Conservation (phyloP, 345 rosid species). For the Camelina laxa region DNA sequence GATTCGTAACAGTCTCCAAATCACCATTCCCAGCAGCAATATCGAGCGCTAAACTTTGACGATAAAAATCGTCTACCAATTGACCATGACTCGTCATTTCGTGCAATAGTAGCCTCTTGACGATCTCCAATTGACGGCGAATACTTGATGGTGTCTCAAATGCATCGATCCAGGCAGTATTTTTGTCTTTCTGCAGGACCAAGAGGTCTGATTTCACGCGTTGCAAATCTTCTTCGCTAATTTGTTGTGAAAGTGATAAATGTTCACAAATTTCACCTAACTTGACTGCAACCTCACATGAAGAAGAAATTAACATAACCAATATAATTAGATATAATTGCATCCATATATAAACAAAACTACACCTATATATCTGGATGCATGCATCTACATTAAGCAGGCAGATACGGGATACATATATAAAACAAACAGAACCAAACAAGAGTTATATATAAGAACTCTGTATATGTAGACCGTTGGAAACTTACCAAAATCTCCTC, state of each 20-base stretch:
- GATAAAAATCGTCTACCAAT: rapidly evolving
- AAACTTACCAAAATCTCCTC: not conserved
- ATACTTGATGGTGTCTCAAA: not conserved
- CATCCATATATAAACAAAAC: not conserved
- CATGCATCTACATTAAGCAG: not conserved
- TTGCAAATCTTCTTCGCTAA: not conserved
- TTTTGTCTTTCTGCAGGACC: not conserved
- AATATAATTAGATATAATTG: not conserved
- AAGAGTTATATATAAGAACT: not conserved
- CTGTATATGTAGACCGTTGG: not conserved
- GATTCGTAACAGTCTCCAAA: not conserved
- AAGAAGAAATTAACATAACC: not conserved
- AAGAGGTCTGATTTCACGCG: not conserved
- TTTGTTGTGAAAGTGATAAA: not conserved
- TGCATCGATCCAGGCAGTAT: not conserved
- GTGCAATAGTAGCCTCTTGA: slow-evolving; percentile 6
- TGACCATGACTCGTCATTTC: not conserved
- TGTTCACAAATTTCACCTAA: not conserved
- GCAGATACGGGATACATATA: not conserved
- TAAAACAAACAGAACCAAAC: not conserved
- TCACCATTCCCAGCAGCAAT: not conserved
- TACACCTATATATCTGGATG: not conserved
- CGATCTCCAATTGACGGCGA: not conserved
- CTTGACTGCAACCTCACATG: not conserved
- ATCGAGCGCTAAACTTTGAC: not conserved